phyloP scores from a whole-genome alignment of 2,329 filamentous ascomycete species.

The Fusarium anthophilum region DNA sequence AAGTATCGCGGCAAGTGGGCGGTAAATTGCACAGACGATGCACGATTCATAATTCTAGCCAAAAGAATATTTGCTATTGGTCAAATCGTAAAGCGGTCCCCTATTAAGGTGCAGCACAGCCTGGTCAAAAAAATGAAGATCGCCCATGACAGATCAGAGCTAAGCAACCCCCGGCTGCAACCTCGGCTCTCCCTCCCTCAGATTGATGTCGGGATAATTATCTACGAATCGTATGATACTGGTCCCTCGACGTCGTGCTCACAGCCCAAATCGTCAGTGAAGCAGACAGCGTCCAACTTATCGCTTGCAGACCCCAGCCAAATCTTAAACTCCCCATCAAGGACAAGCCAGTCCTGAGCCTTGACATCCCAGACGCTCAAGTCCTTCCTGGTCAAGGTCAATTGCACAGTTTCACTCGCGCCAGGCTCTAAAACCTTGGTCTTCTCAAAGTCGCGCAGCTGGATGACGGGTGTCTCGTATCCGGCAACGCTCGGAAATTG shows the following conservation, averaged over 20 bases:
- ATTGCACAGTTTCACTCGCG: constrained; percentile 61
- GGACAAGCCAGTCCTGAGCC: constrained; percentile 73
- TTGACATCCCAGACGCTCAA: constrained; percentile 77
- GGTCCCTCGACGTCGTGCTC: constrained; percentile 24
- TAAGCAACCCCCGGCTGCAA: not conserved
- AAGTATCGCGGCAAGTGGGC: not conserved
- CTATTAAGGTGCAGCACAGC: not conserved
- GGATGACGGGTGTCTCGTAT: constrained; percentile 72
- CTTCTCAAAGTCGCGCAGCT: constrained; percentile 80
- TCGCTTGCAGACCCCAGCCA: constrained; percentile 54
- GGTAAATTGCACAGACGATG: not conserved
- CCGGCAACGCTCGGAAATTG: constrained; percentile 50
- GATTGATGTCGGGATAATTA: not conserved
- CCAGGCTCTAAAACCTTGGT: constrained; percentile 63
- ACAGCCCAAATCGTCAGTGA: constrained; percentile 44
- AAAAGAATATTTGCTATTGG: not conserved
- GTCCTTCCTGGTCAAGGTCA: constrained; percentile 73
- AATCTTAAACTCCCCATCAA: constrained; percentile 50
- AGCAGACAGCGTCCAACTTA: constrained; percentile 45
- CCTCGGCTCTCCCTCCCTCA: not conserved
- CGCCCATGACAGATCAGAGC: not conserved
- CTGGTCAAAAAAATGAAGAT: not conserved
- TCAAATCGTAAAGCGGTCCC: not conserved
- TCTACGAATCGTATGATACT: constrained; percentile 19
- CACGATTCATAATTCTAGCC: not conserved